Evolutionary conservation across 2,329 filamentous ascomycete species (phyloP).

Genomic region (Neoarthrinium moseri): DNA sequence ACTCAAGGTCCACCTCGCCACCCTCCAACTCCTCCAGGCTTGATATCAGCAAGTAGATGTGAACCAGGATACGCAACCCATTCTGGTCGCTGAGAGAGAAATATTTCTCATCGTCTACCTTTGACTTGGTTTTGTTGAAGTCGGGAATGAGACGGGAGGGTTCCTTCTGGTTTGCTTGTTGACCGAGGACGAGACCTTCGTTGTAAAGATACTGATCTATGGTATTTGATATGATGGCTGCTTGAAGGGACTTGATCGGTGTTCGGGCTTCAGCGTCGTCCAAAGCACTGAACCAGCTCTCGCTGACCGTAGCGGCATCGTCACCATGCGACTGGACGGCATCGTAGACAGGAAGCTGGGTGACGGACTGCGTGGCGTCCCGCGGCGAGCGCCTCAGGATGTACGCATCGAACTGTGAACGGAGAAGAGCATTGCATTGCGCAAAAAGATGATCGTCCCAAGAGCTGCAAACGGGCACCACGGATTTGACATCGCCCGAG

Average conservation of each 20-base stretch:
- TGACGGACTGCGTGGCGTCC: conserved; percentile 50
- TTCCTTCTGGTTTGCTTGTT: conserved; percentile 42
- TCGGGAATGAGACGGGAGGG: conserved; percentile 43
- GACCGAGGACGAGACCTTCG: conserved; percentile 53
- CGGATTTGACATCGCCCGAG: conserved; percentile 78
- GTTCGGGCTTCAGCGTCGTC: conserved; percentile 59
- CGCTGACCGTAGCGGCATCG: conserved; percentile 50
- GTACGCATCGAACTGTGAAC: conserved; percentile 76
- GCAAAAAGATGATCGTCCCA: conserved; percentile 90
- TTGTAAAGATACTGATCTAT: conserved; percentile 57
- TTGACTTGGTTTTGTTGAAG: conserved; percentile 29
- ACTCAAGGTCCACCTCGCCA: conserved; percentile 34
- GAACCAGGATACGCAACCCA: conserved; percentile 66
- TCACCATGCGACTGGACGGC: conserved; percentile 61
- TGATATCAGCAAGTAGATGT: conserved; percentile 64
- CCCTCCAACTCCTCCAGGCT: conserved; percentile 60
- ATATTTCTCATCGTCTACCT: conserved; percentile 43
- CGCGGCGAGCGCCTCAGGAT: conserved; percentile 55
- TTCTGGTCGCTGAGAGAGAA: conserved; percentile 59
- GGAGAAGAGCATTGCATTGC: conserved; percentile 81
- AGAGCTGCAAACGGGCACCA: conserved; percentile 71
- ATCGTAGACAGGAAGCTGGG: conserved; percentile 63
- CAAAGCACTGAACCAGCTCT: conserved; percentile 59
- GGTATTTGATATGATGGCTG: conserved; percentile 67
- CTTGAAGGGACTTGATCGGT: conserved; percentile 74